Percentiles rank a stretch among this genome's conserved stretches.
Evolutionary conservation across 768 basidiomycete genomes (phyloP).

Genomic region (Collybia mongolica): DNA sequence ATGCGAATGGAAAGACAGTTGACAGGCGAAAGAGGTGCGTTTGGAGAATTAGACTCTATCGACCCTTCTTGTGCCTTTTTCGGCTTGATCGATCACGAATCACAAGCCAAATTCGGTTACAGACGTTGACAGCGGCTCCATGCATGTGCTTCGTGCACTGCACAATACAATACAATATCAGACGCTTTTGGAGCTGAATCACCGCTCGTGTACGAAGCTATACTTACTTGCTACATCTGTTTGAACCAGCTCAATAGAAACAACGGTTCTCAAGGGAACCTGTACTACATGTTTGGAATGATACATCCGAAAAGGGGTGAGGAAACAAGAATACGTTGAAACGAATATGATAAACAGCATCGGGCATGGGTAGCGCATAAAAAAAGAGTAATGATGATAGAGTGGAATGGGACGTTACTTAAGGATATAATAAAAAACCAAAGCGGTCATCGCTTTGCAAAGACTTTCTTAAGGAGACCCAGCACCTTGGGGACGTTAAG

Average conservation of each 20-base stretch:
- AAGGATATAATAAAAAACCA: slow-evolving; percentile 25
- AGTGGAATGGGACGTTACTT: slow-evolving; percentile 18
- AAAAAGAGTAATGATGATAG: slow-evolving; percentile 12
- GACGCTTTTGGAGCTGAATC: too few relatives aligned
- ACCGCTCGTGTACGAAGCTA: neutral
- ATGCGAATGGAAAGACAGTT: neutral
- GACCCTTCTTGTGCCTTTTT: neutral
- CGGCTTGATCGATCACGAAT: too few relatives aligned
- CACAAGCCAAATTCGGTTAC: too few relatives aligned
- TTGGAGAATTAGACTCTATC: neutral
- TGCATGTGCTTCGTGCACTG: neutral
- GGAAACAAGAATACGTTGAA: slow-evolving; percentile 10
- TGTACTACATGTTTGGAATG: slow-evolving; percentile 28
- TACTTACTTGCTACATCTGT: neutral
- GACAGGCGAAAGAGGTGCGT: neutral
- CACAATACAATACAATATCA: too few relatives aligned
- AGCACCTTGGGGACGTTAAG: slow-evolving; percentile 95
- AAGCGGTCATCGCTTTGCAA: slow-evolving; percentile 71
- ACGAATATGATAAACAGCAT: slow-evolving; percentile 13
- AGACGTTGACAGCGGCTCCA: too few relatives aligned
- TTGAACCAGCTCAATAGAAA: slow-evolving; percentile 6
- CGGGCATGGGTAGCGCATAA: slow-evolving; percentile 16
- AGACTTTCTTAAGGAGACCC: slow-evolving; percentile 90
- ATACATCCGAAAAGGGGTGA: slow-evolving; percentile 31
- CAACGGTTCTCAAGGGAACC: slow-evolving; percentile 19